Base-by-base conservation (phyloP, 225 moss, liverwort and hornwort species). In the Ulota crispa region DNA sequence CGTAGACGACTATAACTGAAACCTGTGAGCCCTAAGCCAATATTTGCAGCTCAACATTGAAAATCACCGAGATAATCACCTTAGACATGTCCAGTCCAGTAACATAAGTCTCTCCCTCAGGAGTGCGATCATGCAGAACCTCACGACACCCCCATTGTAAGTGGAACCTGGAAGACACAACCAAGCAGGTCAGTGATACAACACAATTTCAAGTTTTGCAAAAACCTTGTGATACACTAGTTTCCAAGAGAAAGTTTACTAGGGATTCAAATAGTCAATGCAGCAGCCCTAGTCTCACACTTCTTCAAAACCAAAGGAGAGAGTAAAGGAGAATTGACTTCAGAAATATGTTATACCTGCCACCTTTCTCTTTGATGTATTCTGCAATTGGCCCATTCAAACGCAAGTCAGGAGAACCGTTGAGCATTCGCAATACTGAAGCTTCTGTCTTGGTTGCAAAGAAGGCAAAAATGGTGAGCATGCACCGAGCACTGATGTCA, bases 381-480 rank as follows among this genome's bases (percentile, higher is more conserved):
- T 97, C 88, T 59, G 93, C 95, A 53, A 97, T 95, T 39, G 97
- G 97, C n/a, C 95, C 97, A 84, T 92, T 97, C 31, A 97, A 91
- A 63, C 97, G 97, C 82, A 95, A 60, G 50, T 97, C 97, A 82
- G 97, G 97, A 82, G 97, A 92, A 56, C 97, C 95, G 64, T 93
- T 97, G 61, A 97, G 92, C 97, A 97, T 97, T 56, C 97, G 90
- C 82, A 97, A 84, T 0, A 97, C 64, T 50, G 95, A 97, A 42
- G 97, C 97, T 81, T 97, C 95, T 7, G 97, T 97, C 87, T 97
- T 97, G 20, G 95, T 97, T 13, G 97, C 97, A 85, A 97, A 97
- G 84, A 97, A 97, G 59, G 91, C 90, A 80, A 97, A 97, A 79
- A 97, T 97, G 42, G 97, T 97, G 82, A 97, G 88, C 97, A 97